phyloP scores from a whole-genome alignment of 2,329 filamentous ascomycete genomes.

The Ceratocystis papillata region DNA sequence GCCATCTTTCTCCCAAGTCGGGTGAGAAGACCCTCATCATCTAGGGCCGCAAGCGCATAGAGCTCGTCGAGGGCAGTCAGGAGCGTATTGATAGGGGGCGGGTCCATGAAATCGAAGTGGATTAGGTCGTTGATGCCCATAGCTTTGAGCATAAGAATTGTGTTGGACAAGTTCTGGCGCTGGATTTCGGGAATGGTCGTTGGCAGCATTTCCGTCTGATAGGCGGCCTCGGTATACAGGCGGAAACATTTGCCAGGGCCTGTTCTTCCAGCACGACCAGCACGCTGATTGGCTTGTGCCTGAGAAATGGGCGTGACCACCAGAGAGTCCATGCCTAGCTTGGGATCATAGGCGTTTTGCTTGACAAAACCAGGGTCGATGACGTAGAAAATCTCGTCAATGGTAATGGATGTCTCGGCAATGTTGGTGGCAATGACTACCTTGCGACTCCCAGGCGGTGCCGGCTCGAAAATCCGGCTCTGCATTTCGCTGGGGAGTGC shows the following conservation, averaged over 20 bases:
- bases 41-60: conserved; percentile 80
- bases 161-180: conserved; percentile 80
- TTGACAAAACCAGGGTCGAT: conserved; percentile 97
- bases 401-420: conserved; percentile 94
- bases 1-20: conserved; percentile 93
- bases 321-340: conserved; percentile 93
- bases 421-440: conserved; percentile 98
- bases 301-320: conserved; percentile 95
- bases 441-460: conserved; percentile 74
- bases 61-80: conserved; percentile 89
- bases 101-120: conserved; percentile 98
- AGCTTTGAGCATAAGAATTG: conserved; percentile 94
- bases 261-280: conserved; percentile 84
- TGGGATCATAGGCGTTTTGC: conserved; percentile 92
- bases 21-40: conserved; percentile 90
- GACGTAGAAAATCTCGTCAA: conserved; percentile 95
- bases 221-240: conserved; percentile 88
- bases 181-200: conserved; percentile 96
- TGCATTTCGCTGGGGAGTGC: conserved; percentile 89
- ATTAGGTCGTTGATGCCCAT: conserved; percentile 98
- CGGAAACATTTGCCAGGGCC: conserved; percentile 94
- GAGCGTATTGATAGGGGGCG: conserved; percentile 95
- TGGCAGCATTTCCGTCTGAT: conserved; percentile 92
- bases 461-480: conserved; percentile 86
- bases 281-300: conserved; percentile 88